Percentiles rank a stretch among this genome's conserved stretches.
phyloP scores from a whole-genome alignment of 225 moss, liverwort and hornwort species.

The Bryoerythrophyllum caledonicum region DNA sequence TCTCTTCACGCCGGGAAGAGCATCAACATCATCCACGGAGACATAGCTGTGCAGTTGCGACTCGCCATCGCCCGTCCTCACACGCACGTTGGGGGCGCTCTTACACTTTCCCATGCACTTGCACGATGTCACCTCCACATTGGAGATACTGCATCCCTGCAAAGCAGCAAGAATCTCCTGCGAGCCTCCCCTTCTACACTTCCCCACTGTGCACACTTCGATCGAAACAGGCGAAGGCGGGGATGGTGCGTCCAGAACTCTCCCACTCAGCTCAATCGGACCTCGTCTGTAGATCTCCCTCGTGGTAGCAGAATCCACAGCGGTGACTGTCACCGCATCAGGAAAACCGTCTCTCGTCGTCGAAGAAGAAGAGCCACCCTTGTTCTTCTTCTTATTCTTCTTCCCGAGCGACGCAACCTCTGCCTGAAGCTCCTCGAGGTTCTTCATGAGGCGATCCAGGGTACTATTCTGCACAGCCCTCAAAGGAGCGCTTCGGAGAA shows the following conservation, averaged over 20 bases:
- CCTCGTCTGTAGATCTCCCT: slow-evolving; percentile 15
- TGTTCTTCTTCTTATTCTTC: slow-evolving; percentile 23
- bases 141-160: slow-evolving; percentile 20
- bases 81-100: slow-evolving; percentile 49
- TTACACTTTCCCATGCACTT: slow-evolving; percentile 61
- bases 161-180: slow-evolving; percentile 41
- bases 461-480: slow-evolving; percentile 14
- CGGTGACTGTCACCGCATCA: no score
- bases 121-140: slow-evolving; percentile 38
- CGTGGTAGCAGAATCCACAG: not conserved
- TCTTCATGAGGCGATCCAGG: slow-evolving; percentile 26
- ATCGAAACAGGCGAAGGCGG: slow-evolving; percentile 24
- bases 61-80: slow-evolving; percentile 24
- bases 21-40: slow-evolving; percentile 24
- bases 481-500: not conserved
- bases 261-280: slow-evolving; percentile 26
- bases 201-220: slow-evolving; percentile 45
- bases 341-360: no score
- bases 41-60: slow-evolving; percentile 39
- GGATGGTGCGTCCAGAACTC: slow-evolving; percentile 16
- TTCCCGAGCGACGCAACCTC: slow-evolving; percentile 36
- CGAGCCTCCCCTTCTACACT: slow-evolving; percentile 44
- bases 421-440: slow-evolving; percentile 27
- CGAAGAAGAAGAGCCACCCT: not conserved
- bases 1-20: slow-evolving; percentile 25